phyloP scores from a whole-genome alignment of 106 monocot species.

The Phalaenopsis equestris region DNA sequence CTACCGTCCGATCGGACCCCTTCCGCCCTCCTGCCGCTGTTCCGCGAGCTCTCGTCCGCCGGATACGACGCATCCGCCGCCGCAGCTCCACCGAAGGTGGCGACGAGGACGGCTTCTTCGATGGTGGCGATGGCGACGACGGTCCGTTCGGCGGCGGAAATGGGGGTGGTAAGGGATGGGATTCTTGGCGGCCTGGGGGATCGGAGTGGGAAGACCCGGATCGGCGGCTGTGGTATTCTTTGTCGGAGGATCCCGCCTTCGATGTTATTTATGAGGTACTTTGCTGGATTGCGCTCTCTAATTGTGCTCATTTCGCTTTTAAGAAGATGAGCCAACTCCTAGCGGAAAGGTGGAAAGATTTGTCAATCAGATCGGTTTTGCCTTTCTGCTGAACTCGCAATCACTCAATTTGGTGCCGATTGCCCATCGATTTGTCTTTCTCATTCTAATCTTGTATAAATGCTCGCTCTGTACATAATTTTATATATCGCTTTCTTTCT shows the following conservation, averaged over 20 bases:
- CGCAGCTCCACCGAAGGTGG: slow-evolving; percentile 6
- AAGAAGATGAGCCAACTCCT: slow-evolving; percentile 47
- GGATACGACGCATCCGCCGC: slow-evolving; percentile 26
- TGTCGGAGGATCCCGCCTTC: slow-evolving; percentile 50
- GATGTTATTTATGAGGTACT: slow-evolving; percentile 56
- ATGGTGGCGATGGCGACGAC: slow-evolving; percentile 6
- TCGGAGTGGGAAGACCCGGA: slow-evolving; percentile 21
- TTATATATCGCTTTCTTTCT: background rate
- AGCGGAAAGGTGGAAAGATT: slow-evolving; percentile 30
- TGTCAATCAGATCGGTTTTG: slow-evolving; percentile 23
- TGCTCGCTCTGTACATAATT: background rate
- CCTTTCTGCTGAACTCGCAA: slow-evolving; percentile 11
- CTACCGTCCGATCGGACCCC: slow-evolving; percentile 25
- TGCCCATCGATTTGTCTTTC: background rate
- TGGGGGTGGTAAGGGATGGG: slow-evolving; percentile 19
- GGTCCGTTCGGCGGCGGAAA: slow-evolving; percentile 12
- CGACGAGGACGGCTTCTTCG: slow-evolving; percentile 26
- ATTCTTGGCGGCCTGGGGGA: slow-evolving; percentile 18
- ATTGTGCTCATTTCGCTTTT: slow-evolving; percentile 54
- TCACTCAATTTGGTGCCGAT: background rate
- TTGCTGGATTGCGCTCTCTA: slow-evolving; percentile 58
- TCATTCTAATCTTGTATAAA: background rate
- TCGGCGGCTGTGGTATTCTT: slow-evolving; percentile 3
- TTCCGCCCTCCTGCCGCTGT: slow-evolving; percentile 14
- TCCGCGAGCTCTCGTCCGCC: slow-evolving; percentile 48